Base-by-base conservation (phyloP, 2,329 filamentous ascomycete genomes). In the Aureobasidium mangrovei region DNA sequence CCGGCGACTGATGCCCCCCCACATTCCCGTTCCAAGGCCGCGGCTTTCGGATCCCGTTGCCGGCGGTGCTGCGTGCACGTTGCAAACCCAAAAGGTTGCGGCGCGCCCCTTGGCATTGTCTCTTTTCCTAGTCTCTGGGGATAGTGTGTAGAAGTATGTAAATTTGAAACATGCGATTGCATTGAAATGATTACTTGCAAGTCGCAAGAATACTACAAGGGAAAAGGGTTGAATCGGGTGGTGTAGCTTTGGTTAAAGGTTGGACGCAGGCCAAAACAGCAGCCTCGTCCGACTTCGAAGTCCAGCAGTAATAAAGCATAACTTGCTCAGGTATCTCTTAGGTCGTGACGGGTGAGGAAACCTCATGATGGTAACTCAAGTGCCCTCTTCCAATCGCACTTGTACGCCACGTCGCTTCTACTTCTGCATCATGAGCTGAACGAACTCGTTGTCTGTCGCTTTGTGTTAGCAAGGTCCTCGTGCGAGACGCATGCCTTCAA, bases 401-500 rank as follows among this genome's bases (percentile, higher is more conserved):
- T 18, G n/a, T 7, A 44, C 41, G 32, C n/a, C 29, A 35, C 12
- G 32, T n/a, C 32, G 18, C n/a, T 28, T 53, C 49, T 75, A 77
- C 66, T 77, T 77, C 69, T 77, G 74, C 74, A 77, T 77, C 75
- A 77, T 77, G 60, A 78, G 68, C 68, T 77, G 75, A 59, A 77
- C 75, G 64, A 78, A 78, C 64, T 78, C 75, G 68, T 77, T 77
- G 69, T 78, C 75, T 78, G 65, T 44, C 7, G 4, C 43, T 5
- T 31, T 32, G 18, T 9, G 46, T 61, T 45, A 62, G 60, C 53
- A 24, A 9, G 9, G 42, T 35, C 7, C 39, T 44, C 5, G 24
- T 9, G 45, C 18, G n/a, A 45, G 10, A n/a, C n/a, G 8, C 4
- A 31, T 9, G 10, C 7, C n/a, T 28, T 5, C 29, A 18, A 33